Percentiles rank a stretch among this genome's conserved stretches.
phyloP scores from a whole-genome alignment of 768 basidiomycete species.

The Pulveroboletus sp. region DNA sequence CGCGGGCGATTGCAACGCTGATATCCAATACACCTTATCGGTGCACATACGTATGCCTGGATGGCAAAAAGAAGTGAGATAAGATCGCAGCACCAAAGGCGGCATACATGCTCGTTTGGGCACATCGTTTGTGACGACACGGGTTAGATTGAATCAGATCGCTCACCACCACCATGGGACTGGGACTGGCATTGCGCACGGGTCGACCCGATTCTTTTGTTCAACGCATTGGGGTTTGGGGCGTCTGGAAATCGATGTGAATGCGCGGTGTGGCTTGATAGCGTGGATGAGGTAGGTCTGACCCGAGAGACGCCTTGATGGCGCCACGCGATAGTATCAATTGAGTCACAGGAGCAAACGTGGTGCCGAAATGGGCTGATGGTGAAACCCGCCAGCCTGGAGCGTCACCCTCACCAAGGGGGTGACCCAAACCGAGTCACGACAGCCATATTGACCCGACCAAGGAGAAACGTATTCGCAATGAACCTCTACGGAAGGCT shows the following conservation, averaged over 20 bases:
- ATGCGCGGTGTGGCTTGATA: no score
- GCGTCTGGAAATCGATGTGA: no score
- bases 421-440: conserved; percentile 8
- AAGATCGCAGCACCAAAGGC: not conserved
- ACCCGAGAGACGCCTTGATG: no score
- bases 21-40: conserved; percentile 18
- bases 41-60: no score
- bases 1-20: conserved; percentile 3
- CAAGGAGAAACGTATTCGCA: conserved; percentile 5
- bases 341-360: no score
- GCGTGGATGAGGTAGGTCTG: no score
- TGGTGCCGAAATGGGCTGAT: no score
- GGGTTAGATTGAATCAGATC: no score
- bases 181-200: conserved; percentile 1
- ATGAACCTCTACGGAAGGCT: conserved; percentile 8
- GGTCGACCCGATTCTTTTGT: no score
- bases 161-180: not conserved
- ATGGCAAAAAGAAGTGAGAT: not conserved
- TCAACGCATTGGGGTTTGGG: no score
- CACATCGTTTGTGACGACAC: conserved; percentile 4
- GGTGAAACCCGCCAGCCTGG: no score
- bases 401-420: not conserved
- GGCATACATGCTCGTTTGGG: not conserved
- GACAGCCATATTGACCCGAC: not conserved
- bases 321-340: no score